Evolutionary conservation across 1,139 yeast genomes (phyloP), one percentile per base, ranked within the genome.

Genomic region (Pichia norvegensis): DNA sequence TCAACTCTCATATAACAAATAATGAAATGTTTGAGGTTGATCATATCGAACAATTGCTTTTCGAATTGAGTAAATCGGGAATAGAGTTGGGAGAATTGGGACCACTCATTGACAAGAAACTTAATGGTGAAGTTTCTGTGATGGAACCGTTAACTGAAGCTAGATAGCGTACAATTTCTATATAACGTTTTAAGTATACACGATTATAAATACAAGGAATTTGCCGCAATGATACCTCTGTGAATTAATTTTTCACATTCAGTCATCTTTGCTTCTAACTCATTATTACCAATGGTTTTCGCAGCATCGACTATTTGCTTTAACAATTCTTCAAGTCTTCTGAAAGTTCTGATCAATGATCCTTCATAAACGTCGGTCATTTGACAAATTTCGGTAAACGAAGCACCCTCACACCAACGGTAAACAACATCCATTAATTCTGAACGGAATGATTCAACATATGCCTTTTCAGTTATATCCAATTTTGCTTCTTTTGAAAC

Each of bases 331-430:
- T 92, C 98, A 47, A 94, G 70, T 60, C 98, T 76, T 65, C 94
- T 82, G 69, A 94, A 90, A 78, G 87, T 84, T 65, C 98, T 79
- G 53, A 94, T 90, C 63, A 94, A 74, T 29, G 95, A 84, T 39
- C 99, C 99, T 69, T 94, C 98, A 58, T 90, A 94, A 40, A 94
- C 97, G 62, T 92, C 98, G 0, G 98, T 92, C 97, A 92, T 87
- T 66, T 90, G 90, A 69, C 97, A 92, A 52, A 92, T 90, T 63
- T 90, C 97, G 0, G 97, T 90, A 66, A 94, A 94, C 0, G 92
- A 71, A 4, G 96, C 96, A 27, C 97, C 97, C 61, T 84, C 83
- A 63, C 97, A 86, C 99, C 99, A 94, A 40, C 94, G 87, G 65
- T 69, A 87, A 1, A 94, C 96, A 43, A 92, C 97, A 62, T 88